These are phyloP conservation scores for Rutstroemia sp. DNA, from an alignment of 2,329 filamentous ascomycete genomes.

Conservation along the genomic window DNA sequence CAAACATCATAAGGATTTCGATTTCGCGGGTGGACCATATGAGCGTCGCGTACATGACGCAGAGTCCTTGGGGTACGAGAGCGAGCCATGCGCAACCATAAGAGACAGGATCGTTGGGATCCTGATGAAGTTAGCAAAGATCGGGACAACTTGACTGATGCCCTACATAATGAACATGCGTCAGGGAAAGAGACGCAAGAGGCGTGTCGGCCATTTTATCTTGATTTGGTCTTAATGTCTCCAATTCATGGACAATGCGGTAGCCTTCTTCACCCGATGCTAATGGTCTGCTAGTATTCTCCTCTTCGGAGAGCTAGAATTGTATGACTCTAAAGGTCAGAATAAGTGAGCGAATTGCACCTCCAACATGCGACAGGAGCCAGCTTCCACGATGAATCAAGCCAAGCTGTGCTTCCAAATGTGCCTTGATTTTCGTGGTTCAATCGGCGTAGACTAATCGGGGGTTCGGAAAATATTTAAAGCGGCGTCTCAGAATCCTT, in stretches of 20 bases:
- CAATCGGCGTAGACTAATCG: neutral
- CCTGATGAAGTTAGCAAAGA: constrained; percentile 41
- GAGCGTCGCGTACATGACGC: constrained; percentile 82
- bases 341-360: too few species aligned
- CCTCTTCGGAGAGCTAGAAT: neutral
- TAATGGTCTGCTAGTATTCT: too few species aligned
- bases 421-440: neutral
- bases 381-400: too few species aligned
- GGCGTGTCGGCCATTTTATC: constrained; percentile 39
- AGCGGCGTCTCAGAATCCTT: neutral
- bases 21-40: constrained; percentile 87
- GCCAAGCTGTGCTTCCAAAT: too few species aligned
- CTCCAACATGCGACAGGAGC: too few species aligned
- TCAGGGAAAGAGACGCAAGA: constrained; percentile 84
- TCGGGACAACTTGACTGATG: neutral
- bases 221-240: neutral
- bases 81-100: constrained; percentile 90
- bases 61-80: constrained; percentile 84
- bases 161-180: constrained; percentile 90
- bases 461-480: neutral
- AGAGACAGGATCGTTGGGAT: constrained; percentile 77
- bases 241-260: neutral
- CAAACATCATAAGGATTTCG: constrained; percentile 84
- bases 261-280: too few species aligned
- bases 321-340: neutral